These are phyloP conservation scores for Mycena floridula DNA, from an alignment of 768 basidiomycete genomes.

Conservation along the genomic window DNA sequence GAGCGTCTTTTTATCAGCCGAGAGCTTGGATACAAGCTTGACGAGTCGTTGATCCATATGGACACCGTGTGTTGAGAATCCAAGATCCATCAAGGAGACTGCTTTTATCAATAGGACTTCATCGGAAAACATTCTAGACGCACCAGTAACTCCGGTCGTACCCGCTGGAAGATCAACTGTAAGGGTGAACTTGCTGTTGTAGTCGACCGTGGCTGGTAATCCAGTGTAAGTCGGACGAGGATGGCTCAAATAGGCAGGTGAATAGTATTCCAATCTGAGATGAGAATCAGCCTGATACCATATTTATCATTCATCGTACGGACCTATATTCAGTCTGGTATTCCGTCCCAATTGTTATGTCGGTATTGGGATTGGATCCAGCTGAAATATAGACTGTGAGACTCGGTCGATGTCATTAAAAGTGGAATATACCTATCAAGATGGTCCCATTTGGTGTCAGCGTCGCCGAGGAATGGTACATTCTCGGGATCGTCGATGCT, in stretches of 20 bases:
- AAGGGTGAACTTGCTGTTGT: conserved; percentile 38
- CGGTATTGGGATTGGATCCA: conserved; percentile 24
- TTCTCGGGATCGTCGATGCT: conserved; percentile 18
- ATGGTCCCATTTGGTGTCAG: conserved; percentile 11
- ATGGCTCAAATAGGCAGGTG: conserved; percentile 74
- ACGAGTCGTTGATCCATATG: conserved; percentile 77
- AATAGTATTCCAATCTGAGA: conserved; percentile 83
- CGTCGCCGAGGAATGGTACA: conserved; percentile 27
- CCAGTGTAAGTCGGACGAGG: conserved; percentile 26
- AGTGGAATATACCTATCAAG: conserved; percentile 8
- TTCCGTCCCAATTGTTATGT: conserved; percentile 15
- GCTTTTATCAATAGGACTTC: conserved; percentile 4
- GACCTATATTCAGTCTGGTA: conserved; percentile 20
- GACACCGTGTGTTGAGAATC: conserved; percentile 70
- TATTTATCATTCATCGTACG: conserved; percentile 62
- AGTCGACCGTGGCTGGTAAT: conserved; percentile 39
- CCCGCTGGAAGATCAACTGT: conserved; percentile 26
- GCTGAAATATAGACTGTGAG: conserved; percentile 11
- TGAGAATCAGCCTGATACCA: too few species aligned
- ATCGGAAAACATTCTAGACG: background rate
- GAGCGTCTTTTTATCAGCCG: conserved; percentile 38
- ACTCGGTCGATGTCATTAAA: conserved; percentile 2
- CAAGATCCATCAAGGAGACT: conserved; percentile 79
- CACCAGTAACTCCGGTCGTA: conserved; percentile 44
- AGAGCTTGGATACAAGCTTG: conserved; percentile 41